Percentiles rank a stretch among this genome's conserved stretches.
Evolutionary conservation across 805 yeast species (phyloP).

Genomic region (Lipomyces starkeyi): DNA sequence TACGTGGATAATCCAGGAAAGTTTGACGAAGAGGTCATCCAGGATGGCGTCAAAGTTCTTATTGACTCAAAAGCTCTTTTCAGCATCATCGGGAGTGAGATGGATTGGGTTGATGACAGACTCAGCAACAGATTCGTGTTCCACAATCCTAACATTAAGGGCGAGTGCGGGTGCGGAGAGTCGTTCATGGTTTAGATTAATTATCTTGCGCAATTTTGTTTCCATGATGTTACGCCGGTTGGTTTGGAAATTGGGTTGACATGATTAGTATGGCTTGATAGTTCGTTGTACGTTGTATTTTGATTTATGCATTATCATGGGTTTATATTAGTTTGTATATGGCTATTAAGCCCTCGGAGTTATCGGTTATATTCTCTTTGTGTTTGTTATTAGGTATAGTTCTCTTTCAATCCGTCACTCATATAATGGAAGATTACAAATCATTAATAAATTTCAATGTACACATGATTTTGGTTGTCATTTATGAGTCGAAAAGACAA

Average conservation of each 20-base stretch:
- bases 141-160: constrained; percentile 95
- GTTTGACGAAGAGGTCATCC: constrained; percentile 89
- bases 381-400: not conserved
- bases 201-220: not conserved
- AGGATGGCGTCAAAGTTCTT: constrained; percentile 89
- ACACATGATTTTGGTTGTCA: too few relatives aligned
- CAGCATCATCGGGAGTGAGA: constrained; percentile 93
- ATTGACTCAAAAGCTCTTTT: constrained; percentile 96
- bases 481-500: not conserved
- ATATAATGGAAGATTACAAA: too few relatives aligned
- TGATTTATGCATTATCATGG: not conserved
- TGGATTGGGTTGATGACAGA: constrained; percentile 98
- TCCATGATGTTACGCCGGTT: not conserved
- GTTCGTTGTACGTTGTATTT: not conserved
- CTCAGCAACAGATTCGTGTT: constrained; percentile 87
- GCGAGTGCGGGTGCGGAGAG: constrained; percentile 99
- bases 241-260: not conserved
- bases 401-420: not conserved
- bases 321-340: not conserved
- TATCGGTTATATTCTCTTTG: not conserved
- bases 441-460: too few relatives aligned
- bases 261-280: not conserved
- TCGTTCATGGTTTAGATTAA: constrained; percentile 85
- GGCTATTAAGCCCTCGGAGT: not conserved
- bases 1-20: constrained; percentile 91